Conservation (phyloP, 2,329 filamentous ascomycete genomes). For the Pseudocercospora musae region DNA sequence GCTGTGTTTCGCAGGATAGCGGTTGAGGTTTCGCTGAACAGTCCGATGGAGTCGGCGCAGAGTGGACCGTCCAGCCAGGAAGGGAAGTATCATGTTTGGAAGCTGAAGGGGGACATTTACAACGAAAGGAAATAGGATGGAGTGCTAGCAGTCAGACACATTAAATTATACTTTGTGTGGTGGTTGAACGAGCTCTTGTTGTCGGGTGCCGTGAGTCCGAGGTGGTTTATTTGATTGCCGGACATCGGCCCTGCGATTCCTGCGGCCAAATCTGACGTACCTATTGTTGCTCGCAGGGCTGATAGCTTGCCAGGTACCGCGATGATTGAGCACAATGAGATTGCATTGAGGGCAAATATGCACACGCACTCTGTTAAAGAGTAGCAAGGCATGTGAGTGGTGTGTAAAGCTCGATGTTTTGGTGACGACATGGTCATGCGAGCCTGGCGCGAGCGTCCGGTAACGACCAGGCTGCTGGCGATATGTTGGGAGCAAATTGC, state of each 20-base stretch:
- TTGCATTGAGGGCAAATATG: too few species aligned
- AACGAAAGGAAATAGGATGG: neutral
- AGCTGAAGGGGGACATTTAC: constrained; percentile 11
- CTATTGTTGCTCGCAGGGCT: neutral
- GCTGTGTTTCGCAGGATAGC: constrained; percentile 24
- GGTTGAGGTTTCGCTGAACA: constrained; percentile 33
- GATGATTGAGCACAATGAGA: neutral
- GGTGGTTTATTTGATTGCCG: neutral
- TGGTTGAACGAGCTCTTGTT: neutral
- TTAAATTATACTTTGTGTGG: neutral
- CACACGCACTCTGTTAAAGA: too few species aligned
- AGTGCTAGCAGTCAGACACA: constrained; percentile 2
- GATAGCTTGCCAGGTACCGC: neutral
- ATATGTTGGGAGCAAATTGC: constrained; percentile 10
- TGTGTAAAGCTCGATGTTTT: neutral
- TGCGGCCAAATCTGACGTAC: neutral
- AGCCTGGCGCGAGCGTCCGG: neutral
- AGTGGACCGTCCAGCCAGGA: constrained; percentile 29
- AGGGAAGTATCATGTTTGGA: constrained; percentile 27
- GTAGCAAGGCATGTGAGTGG: too few species aligned
- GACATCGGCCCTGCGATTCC: neutral
- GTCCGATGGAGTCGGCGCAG: constrained; percentile 33
- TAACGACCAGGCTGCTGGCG: neutral
- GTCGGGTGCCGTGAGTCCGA: neutral
- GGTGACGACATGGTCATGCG: neutral